These are phyloP conservation scores for Cystobasidiopsis lactophilus DNA, from an alignment of 768 basidiomycete genomes.

Conservation along the genomic window DNA sequence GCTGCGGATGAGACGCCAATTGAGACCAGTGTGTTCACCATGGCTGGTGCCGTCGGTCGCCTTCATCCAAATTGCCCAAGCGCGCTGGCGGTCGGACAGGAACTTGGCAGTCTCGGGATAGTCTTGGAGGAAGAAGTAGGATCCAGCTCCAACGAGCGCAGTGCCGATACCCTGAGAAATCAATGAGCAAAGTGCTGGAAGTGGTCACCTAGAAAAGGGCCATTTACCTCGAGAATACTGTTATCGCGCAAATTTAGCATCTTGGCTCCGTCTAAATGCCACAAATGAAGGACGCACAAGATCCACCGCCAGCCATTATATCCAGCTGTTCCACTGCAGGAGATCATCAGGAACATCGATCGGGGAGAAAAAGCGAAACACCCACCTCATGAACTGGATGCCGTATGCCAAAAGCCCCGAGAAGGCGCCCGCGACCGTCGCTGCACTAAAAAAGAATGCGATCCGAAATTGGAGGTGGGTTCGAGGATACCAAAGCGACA, in stretches of 20 bases:
- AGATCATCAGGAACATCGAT: conserved; percentile 10
- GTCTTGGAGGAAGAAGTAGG: conserved; percentile 10
- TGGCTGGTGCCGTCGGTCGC: conserved; percentile 9
- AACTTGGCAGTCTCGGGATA: conserved; percentile 10
- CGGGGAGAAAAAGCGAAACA: neutral
- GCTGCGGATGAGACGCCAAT: conserved; percentile 7
- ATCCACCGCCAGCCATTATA: conserved; percentile 16
- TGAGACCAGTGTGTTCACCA: conserved; percentile 14
- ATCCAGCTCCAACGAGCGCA: conserved; percentile 10
- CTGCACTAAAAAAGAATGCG: conserved; percentile 17
- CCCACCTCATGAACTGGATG: conserved; percentile 1
- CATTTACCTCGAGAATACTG: no score
- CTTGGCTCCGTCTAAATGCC: no score
- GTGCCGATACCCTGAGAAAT: conserved; percentile 14
- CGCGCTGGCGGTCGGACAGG: conserved; percentile 10
- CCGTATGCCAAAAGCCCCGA: conserved; percentile 15
- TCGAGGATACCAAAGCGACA: conserved; percentile 12
- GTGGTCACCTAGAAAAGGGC: neutral
- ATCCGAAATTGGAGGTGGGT: conserved; percentile 14
- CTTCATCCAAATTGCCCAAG: conserved; percentile 13
- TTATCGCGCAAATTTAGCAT: no score
- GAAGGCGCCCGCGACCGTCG: conserved; percentile 11
- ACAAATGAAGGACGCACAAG: no score
- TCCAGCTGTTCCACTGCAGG: conserved; percentile 13
- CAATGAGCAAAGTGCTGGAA: neutral